Evolutionary conservation across 2,329 filamentous ascomycete species (phyloP).

Genomic region (Cercospora zeae-maydis): DNA sequence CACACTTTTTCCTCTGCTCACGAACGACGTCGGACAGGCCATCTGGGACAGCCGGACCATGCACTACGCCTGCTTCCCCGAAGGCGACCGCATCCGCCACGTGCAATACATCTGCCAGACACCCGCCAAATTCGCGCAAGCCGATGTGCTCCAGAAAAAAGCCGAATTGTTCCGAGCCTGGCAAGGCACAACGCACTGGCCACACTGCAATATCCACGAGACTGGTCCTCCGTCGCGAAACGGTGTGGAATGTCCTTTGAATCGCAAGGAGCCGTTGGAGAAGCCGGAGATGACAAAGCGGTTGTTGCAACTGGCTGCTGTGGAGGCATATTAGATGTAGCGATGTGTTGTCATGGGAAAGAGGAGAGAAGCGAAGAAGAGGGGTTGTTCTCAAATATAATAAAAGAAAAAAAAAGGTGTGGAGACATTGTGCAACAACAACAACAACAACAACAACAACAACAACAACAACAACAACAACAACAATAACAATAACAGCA

Average conservation of each 20-base stretch:
- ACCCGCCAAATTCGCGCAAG: constrained; percentile 38
- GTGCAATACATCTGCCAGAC: constrained; percentile 37
- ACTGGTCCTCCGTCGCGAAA: constrained; percentile 38
- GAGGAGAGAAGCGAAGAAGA: background rate
- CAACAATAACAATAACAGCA: too few species aligned
- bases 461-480: too few species aligned
- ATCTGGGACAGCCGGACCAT: constrained; percentile 41
- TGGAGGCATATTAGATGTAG: constrained; percentile 27
- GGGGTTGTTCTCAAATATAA: too few species aligned
- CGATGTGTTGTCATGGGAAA: background rate
- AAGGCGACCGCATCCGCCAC: constrained; percentile 31
- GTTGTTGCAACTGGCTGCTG: constrained; percentile 38
- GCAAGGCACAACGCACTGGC: constrained; percentile 41
- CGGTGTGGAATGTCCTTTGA: constrained; percentile 38
- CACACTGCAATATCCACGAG: constrained; percentile 41
- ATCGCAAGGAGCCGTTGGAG: constrained; percentile 41
- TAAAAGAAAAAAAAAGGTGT: too few species aligned
- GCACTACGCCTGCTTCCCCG: constrained; percentile 42
- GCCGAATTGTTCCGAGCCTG: constrained; percentile 36
- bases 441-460: too few species aligned
- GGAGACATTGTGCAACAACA: too few species aligned
- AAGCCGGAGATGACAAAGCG: constrained; percentile 38
- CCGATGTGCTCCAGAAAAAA: constrained; percentile 37
- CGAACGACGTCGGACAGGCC: too few species aligned
- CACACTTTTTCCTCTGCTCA: too few species aligned